Evolutionary conservation across 345 rosid species (phyloP).

Genomic region (Citropsis articulata): DNA sequence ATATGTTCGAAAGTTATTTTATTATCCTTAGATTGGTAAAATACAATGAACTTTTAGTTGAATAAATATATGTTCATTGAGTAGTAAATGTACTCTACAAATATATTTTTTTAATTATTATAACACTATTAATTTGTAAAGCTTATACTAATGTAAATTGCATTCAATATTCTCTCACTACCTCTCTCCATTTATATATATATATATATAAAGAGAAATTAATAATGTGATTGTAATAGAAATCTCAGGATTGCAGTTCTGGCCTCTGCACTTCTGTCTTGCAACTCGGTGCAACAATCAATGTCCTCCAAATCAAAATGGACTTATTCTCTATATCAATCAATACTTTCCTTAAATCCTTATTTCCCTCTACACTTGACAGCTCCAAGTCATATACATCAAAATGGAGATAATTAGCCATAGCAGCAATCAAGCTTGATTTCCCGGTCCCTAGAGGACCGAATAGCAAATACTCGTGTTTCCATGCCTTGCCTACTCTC

Average conservation of each 20-base stretch:
- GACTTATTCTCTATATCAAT: neutral
- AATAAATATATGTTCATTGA: no score
- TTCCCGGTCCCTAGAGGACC: slow-evolving; percentile 33
- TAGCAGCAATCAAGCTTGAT: slow-evolving; percentile 34
- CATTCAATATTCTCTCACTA: no score
- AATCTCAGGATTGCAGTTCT: neutral
- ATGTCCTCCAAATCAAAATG: no score
- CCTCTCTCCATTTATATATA: neutral
- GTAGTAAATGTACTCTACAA: no score
- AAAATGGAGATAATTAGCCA: slow-evolving; percentile 17
- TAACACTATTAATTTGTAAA: no score
- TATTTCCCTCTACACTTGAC: slow-evolving; percentile 18
- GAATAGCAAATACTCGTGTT: neutral
- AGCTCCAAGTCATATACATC: slow-evolving; percentile 26
- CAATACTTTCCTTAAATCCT: slow-evolving; percentile 19
- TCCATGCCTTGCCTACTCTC: slow-evolving; percentile 33
- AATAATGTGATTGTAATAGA: no score
- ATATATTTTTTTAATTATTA: no score
- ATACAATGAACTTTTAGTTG: no score
- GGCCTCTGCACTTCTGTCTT: slow-evolving; percentile 6
- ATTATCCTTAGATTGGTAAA: no score
- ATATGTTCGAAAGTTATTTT: no score
- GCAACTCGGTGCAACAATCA: slow-evolving; percentile 10
- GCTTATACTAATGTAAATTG: no score
- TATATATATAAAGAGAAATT: neutral